phyloP scores from a whole-genome alignment of 2,329 filamentous ascomycete species.

The Fusarium liriodendri region DNA sequence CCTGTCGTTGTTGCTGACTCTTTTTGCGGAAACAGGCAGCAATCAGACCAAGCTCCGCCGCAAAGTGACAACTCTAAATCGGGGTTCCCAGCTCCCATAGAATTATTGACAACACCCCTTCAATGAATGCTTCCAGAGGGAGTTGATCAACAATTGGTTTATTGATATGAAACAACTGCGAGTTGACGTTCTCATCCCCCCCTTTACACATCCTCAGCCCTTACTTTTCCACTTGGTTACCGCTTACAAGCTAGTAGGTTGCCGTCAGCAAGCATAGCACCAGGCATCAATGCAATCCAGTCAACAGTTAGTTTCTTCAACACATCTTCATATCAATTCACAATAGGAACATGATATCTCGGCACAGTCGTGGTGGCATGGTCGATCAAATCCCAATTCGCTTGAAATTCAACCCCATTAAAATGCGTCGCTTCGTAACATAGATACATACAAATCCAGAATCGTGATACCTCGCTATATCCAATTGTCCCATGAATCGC shows the following conservation, averaged over 20 bases:
- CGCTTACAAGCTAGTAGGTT: not conserved
- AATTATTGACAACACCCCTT: not conserved
- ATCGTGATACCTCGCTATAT: not conserved
- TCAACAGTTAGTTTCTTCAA: not conserved
- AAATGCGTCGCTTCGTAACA: conserved; percentile 11
- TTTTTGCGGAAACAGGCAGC: not conserved
- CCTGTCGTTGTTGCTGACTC: not conserved
- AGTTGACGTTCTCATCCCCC: not conserved
- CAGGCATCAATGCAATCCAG: not conserved
- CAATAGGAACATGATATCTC: not conserved
- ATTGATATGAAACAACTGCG: not conserved
- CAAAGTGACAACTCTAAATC: not conserved
- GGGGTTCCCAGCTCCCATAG: not conserved
- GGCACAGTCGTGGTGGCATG: too few species aligned
- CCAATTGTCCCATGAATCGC: conserved; percentile 6
- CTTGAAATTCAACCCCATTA: not conserved
- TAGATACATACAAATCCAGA: conserved; percentile 6
- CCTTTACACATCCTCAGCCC: not conserved
- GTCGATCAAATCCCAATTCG: not conserved
- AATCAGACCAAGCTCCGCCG: not conserved
- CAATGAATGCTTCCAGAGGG: too few species aligned
- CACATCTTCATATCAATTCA: not conserved
- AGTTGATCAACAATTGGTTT: too few species aligned
- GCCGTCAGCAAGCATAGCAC: not conserved
- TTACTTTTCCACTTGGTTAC: not conserved